phyloP scores from a whole-genome alignment of 345 rosid genomes.

The Reutealis trisperma region DNA sequence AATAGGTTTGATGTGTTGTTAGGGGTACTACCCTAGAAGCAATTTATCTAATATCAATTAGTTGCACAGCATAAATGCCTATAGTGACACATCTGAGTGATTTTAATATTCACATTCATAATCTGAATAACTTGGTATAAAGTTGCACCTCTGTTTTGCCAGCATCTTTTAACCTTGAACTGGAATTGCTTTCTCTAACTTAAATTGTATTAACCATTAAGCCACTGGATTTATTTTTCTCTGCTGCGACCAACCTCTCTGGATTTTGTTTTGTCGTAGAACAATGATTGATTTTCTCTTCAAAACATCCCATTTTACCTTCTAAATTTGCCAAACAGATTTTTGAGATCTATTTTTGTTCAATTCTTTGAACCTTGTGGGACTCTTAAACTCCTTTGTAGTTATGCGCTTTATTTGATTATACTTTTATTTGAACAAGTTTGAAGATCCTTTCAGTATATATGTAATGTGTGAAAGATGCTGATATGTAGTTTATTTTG shows the following conservation, averaged over 20 bases:
- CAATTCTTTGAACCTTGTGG: not conserved
- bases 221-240: not conserved
- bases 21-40: not conserved
- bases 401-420: not conserved
- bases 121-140: not conserved
- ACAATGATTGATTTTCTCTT: not conserved
- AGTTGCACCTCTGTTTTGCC: not conserved
- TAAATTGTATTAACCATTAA: not conserved
- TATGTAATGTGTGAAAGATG: not conserved
- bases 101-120: not conserved
- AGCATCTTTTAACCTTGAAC: not conserved
- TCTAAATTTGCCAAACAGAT: not conserved
- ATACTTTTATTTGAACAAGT: not conserved
- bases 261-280: not conserved
- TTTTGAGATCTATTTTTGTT: not conserved
- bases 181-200: not conserved
- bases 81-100: not conserved
- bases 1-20: not conserved
- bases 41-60: not conserved
- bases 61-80: not conserved
- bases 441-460: not conserved
- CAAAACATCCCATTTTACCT: not conserved
- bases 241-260: not conserved
- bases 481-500: not conserved
- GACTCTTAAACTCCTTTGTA: not conserved